Evolutionary conservation across 2,329 filamentous ascomycete species (phyloP).

Genomic region (Pseudocercospora cruenta): DNA sequence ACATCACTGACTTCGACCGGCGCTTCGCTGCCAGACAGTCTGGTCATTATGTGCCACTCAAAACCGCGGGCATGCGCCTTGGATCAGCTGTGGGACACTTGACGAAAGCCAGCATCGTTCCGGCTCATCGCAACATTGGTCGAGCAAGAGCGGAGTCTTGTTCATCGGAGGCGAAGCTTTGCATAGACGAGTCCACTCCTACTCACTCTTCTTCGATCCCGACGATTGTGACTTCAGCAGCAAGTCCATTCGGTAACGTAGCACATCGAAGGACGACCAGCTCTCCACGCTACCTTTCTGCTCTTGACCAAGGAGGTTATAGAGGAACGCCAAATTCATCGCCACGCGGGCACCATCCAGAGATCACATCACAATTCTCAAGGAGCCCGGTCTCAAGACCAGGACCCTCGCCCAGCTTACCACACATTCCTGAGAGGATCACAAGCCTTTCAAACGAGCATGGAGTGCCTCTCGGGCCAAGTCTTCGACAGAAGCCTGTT

Average conservation of each 20-base stretch:
- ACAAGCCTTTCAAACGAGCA: background rate
- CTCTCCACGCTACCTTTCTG: background rate
- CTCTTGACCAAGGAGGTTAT: background rate
- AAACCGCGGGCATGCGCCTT: slow-evolving; percentile 25
- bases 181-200: slow-evolving; percentile 1
- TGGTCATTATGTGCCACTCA: slow-evolving; percentile 10
- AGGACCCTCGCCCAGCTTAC: background rate
- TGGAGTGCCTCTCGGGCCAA: background rate
- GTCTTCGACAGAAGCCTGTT: background rate
- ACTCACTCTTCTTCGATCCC: background rate
- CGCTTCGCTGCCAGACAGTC: slow-evolving; percentile 27
- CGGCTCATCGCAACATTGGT: slow-evolving; percentile 27
- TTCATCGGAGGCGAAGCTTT: slow-evolving; percentile 25
- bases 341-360: background rate
- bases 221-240: background rate
- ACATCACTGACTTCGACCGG: slow-evolving; percentile 34
- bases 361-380: background rate
- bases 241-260: background rate
- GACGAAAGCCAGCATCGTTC: slow-evolving; percentile 22
- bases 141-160: slow-evolving; percentile 24
- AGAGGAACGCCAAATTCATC: background rate
- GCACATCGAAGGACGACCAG: background rate
- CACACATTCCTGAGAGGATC: background rate
- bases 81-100: slow-evolving; percentile 23
- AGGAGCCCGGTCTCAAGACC: background rate